These are phyloP conservation scores for Urtica urens DNA, from an alignment of 306 rosid species.

Conservation along the genomic window DNA sequence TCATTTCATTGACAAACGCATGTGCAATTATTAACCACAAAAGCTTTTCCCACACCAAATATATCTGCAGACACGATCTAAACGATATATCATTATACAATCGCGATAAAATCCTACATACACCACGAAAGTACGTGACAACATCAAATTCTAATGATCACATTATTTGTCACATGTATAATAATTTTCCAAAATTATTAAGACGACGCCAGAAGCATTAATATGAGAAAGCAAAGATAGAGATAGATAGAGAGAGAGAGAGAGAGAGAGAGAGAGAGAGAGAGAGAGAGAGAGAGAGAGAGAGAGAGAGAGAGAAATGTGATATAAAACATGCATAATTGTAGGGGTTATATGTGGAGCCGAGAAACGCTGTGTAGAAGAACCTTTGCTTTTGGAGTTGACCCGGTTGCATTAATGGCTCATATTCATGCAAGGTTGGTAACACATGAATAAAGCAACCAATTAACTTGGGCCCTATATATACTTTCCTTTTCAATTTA, in stretches of 20 bases:
- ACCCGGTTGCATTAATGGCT: constrained; percentile 5
- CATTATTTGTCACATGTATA: neutral
- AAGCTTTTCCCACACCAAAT: neutral
- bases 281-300: neutral
- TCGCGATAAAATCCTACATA: neutral
- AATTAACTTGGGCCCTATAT: neutral
- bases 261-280: neutral
- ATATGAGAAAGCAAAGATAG: too few relatives aligned
- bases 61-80: neutral
- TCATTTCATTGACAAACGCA: constrained; percentile 6
- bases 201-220: neutral
- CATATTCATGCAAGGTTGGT: constrained; percentile 4
- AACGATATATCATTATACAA: too few relatives aligned
- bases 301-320: neutral
- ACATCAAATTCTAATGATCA: neutral
- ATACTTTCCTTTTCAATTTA: too few relatives aligned
- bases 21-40: constrained; percentile 8
- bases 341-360: constrained; percentile 3
- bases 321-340: neutral
- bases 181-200: constrained; percentile 1
- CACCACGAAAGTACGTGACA: neutral
- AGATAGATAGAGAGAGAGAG: neutral
- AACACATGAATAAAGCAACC: constrained; percentile 2
- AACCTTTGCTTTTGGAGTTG: constrained; percentile 15
- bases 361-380: constrained; percentile 4